Conservation (phyloP, 305 asterid species). For the Fraxinus latifolia region DNA sequence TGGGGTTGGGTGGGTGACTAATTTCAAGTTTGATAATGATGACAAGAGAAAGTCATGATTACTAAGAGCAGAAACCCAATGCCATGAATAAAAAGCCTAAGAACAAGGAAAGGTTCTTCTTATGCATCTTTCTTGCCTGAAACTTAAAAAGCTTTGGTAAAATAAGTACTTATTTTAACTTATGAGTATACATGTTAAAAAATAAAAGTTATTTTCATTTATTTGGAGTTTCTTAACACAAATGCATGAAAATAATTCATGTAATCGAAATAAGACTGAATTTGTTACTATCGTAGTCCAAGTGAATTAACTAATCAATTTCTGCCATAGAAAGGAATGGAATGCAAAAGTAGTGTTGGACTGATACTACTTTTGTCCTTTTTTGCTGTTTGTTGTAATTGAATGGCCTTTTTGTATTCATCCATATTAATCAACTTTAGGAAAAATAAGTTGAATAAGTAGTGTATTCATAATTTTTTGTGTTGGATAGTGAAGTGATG, state of each 20-base stretch:
- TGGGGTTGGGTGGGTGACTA: background rate
- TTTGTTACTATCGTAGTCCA: background rate
- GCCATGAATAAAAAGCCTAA: conserved; percentile 37
- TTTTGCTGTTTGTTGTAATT: background rate
- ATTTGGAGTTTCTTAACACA: background rate
- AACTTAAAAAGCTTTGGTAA: background rate
- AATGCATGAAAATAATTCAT: background rate
- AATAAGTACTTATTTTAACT: background rate
- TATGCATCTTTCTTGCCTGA: background rate
- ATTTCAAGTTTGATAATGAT: conserved; percentile 40
- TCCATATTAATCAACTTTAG: background rate
- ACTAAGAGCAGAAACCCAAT: conserved; percentile 30
- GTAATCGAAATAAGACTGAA: background rate
- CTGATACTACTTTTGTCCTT: background rate
- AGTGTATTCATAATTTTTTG: background rate
- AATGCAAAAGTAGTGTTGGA: background rate
- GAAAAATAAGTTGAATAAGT: background rate
- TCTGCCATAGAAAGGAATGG: background rate
- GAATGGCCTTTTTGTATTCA: background rate
- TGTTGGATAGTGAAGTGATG: background rate
- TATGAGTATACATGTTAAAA: background rate
- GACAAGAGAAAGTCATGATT: conserved; percentile 33
- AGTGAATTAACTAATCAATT: background rate
- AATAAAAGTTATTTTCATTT: background rate
- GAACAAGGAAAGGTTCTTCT: conserved; percentile 29